These are phyloP conservation scores for Tylopilus intermedius DNA, from an alignment of 768 basidiomycete species.

Conservation along the genomic window DNA sequence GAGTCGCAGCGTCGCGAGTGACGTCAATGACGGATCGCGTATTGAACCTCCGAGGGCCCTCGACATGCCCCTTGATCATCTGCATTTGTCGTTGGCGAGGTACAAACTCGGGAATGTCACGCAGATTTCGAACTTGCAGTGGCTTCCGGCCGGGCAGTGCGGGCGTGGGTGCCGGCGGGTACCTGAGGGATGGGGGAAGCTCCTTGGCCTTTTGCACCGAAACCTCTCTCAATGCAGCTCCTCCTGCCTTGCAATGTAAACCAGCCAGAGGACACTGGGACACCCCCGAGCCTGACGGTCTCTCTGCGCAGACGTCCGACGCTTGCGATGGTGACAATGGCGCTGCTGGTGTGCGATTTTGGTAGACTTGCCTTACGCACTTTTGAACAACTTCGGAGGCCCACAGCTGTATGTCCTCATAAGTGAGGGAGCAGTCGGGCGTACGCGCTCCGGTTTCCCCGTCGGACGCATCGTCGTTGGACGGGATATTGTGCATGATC, in stretches of 20 bases:
- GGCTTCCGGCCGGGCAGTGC: neutral
- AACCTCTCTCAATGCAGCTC: neutral
- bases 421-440: conserved; percentile 13
- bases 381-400: conserved; percentile 25
- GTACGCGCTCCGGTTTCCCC: conserved; percentile 6
- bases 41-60: neutral
- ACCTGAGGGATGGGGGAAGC: neutral
- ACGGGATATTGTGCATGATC: conserved; percentile 17
- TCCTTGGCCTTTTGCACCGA: neutral
- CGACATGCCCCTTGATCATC: neutral
- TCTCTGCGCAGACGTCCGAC: conserved; percentile 27
- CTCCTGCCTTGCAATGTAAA: conserved; percentile 20
- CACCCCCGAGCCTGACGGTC: conserved; percentile 15
- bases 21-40: neutral
- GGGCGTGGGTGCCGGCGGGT: neutral
- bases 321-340: conserved; percentile 24
- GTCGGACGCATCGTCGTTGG: conserved; percentile 8
- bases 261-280: conserved; percentile 25
- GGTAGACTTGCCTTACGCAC: conserved; percentile 16
- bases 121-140: conserved; percentile 5
- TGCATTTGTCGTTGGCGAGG: conserved; percentile 16
- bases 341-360: conserved; percentile 1
- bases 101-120: conserved; percentile 25
- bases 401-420: conserved; percentile 26
- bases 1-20: conserved; percentile 15